Base-by-base conservation (phyloP, 352 stramenopile genomes). In the Phytophthora niederhauseri region DNA sequence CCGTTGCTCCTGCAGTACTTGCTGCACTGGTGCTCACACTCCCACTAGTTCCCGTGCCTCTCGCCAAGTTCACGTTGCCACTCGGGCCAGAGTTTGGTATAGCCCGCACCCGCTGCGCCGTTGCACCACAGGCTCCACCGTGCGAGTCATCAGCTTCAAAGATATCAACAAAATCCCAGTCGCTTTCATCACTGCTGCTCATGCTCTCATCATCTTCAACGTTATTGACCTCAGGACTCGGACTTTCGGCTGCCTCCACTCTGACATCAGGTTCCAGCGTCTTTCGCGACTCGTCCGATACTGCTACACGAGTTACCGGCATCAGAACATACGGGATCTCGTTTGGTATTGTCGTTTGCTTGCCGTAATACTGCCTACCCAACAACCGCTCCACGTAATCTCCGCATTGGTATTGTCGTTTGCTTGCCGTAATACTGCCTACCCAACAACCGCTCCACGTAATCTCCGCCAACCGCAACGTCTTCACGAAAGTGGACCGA, bases 401-500 rank as follows among this genome's bases (percentile, higher is more conserved):
- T 5, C 41, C 41, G 9, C 30, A n/a, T n/a, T n/a, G n/a, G n/a
- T n/a, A n/a, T n/a, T n/a, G n/a, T n/a, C n/a, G n/a, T 34, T 36
- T 26, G 38, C 9, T 60, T 60, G 6, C 28, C 61, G 38, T 31
- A 50, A 15, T 61, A 68, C 19, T 19, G 61, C 11, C 15, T 53
- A 1, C 3, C 51, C 2, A 67, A 15, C 31, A 38, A 38, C 8
- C 11, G 3, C 11, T 68, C 26, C 7, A 68, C 36, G 28, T 68
- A 61, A 5, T 60, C 30, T 5, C 41, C 41, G 9, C 30, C 61
- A 3, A 68, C 52, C 0, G 51, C 30, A 3, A 68, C 30, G 28
- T 67, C 60, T 12, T 68, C 61, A 19, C 61, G 51, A 28, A 68
- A 68, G 15, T 7, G 3, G 26, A 68, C 61, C 4, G 38, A 53